Base-by-base conservation (phyloP, 2,329 filamentous ascomycete genomes). In the Knufia petricola region DNA sequence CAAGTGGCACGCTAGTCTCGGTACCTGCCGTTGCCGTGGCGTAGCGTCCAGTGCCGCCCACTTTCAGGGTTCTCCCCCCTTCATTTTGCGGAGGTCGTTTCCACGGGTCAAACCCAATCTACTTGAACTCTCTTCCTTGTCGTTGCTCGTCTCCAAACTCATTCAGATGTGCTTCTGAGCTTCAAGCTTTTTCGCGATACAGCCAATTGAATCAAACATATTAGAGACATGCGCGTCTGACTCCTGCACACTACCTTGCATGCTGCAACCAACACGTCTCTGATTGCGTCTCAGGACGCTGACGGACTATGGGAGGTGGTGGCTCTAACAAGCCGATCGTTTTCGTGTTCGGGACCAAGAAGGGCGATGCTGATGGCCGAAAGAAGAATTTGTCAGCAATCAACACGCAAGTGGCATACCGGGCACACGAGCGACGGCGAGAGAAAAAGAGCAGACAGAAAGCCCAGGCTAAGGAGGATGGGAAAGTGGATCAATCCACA, bases 351-450 rank as follows among this genome's bases (percentile, higher is more conserved):
- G 44, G 44, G 26, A 23, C 44, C 32, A 38, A 47, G 21, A 47
- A 47, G 32, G 44, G 32, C 23, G 44, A 47, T 21, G 23, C 9
- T 19, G 44, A 47, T 15, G 32, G 44, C 10, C 26, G 44, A 13
- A 47, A 39, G 23, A 47, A 47, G 44, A 47, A 47, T 30, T 15
- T 47, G 34, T 47, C 44, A 9, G 44, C 44, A n/a, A 47, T 47
- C 17, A 47, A 47, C 32, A 47, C 44, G 12, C 44, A 47, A 17
- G 44, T 47, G 12, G 44, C 44, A 17, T 47, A 47, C 30, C 44
- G 32, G 12, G 44, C 44, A 12, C 44, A 47, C 32, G 44, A 47
- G 24, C 44, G 44, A 38, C 44, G 44, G 3, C 44, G 44, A 12
- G 44, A 47, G 44, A 47, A 47, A 34, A 47, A 47, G 34, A 47